Conservation (phyloP, 2,329 filamentous ascomycete genomes). For the Metarhizium humberi region DNA sequence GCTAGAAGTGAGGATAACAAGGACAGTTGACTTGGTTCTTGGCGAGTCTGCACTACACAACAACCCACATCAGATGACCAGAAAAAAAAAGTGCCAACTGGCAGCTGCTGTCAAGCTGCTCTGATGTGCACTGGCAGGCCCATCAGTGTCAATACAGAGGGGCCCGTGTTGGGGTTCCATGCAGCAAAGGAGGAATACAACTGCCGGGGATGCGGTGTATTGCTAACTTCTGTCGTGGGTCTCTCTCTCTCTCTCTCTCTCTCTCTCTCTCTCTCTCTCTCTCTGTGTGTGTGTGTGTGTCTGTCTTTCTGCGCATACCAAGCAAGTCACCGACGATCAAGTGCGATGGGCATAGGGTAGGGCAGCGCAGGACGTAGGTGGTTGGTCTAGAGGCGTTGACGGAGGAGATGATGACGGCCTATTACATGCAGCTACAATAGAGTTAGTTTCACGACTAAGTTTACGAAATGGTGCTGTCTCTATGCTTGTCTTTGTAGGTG, state of each 20-base stretch:
- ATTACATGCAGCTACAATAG: background rate
- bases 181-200: background rate
- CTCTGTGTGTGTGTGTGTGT: too few species aligned
- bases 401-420: background rate
- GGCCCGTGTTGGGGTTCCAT: background rate
- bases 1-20: slow-evolving; percentile 10
- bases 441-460: background rate
- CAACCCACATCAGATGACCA: too few species aligned
- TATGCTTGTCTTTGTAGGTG: background rate
- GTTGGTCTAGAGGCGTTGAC: background rate
- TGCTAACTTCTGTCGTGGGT: background rate
- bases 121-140: background rate
- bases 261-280: too few species aligned
- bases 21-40: background rate
- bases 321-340: background rate
- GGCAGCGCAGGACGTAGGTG: background rate
- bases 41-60: background rate
- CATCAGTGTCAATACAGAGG: too few species aligned
- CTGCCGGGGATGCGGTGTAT: background rate
- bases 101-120: background rate
- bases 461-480: background rate
- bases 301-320: background rate
- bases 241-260: background rate
- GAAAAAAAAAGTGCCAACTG: too few species aligned
- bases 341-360: background rate